Evolutionary conservation across 805 yeast genomes (phyloP).

Genomic region (Saccharomyces jurei): DNA sequence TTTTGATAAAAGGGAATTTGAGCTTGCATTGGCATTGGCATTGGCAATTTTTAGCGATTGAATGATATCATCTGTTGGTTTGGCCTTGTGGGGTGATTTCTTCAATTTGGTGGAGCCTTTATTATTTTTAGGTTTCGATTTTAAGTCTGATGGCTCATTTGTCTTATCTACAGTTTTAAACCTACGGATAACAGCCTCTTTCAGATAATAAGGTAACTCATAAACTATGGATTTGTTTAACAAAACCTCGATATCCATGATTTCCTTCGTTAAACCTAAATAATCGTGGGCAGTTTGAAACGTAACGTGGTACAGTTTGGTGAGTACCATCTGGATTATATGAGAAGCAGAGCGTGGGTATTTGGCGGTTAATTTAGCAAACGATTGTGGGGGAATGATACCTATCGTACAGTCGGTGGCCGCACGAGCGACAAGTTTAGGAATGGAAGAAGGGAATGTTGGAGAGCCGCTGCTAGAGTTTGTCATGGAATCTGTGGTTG

Average conservation of each 20-base stretch:
- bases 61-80: background rate
- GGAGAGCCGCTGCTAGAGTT: background rate
- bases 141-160: background rate
- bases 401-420: constrained; percentile 75
- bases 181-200: constrained; percentile 46
- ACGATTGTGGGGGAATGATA: constrained; percentile 80
- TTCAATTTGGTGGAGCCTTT: background rate
- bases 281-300: constrained; percentile 84
- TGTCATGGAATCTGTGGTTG: background rate
- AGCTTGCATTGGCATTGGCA: background rate
- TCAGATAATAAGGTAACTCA: constrained; percentile 57
- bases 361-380: constrained; percentile 57
- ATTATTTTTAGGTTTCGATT: background rate
- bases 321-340: constrained; percentile 84
- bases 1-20: background rate
- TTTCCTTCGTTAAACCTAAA: constrained; percentile 74
- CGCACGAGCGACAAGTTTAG: constrained; percentile 65
- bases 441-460: constrained; percentile 8
- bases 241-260: constrained; percentile 64
- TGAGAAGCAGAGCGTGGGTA: constrained; percentile 89
- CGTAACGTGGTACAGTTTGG: constrained; percentile 82
- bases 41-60: background rate
- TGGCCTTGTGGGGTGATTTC: background rate
- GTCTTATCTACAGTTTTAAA: constrained; percentile 20
- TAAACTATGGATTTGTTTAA: constrained; percentile 44